These are phyloP conservation scores for Nigrospora sphaerica DNA, from an alignment of 2,329 filamentous ascomycete genomes.

Conservation along the genomic window DNA sequence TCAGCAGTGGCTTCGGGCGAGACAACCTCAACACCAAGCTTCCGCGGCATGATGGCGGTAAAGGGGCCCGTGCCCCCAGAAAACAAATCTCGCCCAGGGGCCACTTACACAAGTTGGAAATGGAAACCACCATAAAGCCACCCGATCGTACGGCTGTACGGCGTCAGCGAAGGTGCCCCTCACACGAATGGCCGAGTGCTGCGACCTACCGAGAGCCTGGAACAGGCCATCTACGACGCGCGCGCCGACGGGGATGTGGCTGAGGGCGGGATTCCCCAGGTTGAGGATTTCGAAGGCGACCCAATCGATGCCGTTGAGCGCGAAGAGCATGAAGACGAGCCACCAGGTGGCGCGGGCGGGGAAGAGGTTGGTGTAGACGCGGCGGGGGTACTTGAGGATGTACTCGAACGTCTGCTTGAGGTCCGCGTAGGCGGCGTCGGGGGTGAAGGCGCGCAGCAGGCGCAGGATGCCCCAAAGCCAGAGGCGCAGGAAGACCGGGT, in stretches of 20 bases:
- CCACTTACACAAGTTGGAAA: conserved; percentile 18
- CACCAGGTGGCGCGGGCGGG: conserved; percentile 46
- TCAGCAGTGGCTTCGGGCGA: no score
- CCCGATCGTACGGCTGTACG: conserved; percentile 37
- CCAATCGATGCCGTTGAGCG: conserved; percentile 35
- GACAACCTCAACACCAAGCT: no score
- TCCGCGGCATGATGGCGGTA: no score
- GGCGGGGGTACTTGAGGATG: conserved; percentile 28
- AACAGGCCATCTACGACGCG: conserved; percentile 47
- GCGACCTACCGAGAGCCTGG: conserved; percentile 32
- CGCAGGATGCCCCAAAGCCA: conserved; percentile 37
- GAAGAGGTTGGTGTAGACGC: conserved; percentile 42
- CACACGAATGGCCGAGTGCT: not conserved
- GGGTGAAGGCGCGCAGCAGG: conserved; percentile 13
- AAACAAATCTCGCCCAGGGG: no score
- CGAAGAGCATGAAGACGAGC: conserved; percentile 36
- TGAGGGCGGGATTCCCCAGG: conserved; percentile 39
- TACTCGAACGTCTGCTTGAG: conserved; percentile 27
- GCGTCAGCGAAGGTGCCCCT: no score
- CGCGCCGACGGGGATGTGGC: conserved; percentile 32
- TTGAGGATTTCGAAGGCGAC: conserved; percentile 44
- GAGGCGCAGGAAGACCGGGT: conserved; percentile 40
- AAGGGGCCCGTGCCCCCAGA: no score
- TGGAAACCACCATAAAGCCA: conserved; percentile 45
- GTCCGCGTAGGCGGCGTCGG: conserved; percentile 17